These are phyloP conservation scores for Zea luxurians DNA, from an alignment of 176 grass and related monocot genomes.

Conservation along the genomic window DNA sequence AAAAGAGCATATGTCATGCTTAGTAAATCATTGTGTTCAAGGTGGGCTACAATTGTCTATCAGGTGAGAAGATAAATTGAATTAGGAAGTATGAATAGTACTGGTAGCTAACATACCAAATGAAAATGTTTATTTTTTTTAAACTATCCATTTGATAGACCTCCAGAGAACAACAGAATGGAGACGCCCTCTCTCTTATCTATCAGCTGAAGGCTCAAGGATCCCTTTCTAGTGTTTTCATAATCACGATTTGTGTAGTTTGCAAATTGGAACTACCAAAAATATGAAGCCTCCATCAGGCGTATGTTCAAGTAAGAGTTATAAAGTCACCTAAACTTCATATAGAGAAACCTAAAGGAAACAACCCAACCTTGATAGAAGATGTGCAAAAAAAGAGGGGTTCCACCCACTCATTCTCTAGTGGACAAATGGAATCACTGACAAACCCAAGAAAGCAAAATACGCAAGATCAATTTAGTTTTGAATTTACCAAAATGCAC, in stretches of 20 bases:
- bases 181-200: slow-evolving; percentile 88
- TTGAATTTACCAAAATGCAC: not conserved
- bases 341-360: not conserved
- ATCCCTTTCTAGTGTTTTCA: slow-evolving; percentile 58
- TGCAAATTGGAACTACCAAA: slow-evolving; percentile 78
- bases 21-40: not conserved
- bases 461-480: not conserved
- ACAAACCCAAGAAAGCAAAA: slow-evolving; percentile 27
- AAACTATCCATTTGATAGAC: slow-evolving; percentile 61
- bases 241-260: slow-evolving; percentile 64
- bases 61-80: not conserved
- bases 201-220: slow-evolving; percentile 79
- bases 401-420: slow-evolving; percentile 61
- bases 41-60: not conserved
- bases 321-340: not conserved
- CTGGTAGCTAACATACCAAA: not conserved
- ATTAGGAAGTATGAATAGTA: not conserved
- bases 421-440: slow-evolving; percentile 64
- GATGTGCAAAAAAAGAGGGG: slow-evolving; percentile 78
- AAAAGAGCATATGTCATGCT: not conserved
- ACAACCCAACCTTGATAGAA: slow-evolving; percentile 73
- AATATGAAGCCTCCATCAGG: slow-evolving; percentile 35
- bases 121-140: not conserved
- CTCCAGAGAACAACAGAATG: slow-evolving; percentile 83
- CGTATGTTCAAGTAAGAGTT: not conserved